Evolutionary conservation across 2,329 filamentous ascomycete genomes (phyloP).

Genomic region (Mariannaea elegans): DNA sequence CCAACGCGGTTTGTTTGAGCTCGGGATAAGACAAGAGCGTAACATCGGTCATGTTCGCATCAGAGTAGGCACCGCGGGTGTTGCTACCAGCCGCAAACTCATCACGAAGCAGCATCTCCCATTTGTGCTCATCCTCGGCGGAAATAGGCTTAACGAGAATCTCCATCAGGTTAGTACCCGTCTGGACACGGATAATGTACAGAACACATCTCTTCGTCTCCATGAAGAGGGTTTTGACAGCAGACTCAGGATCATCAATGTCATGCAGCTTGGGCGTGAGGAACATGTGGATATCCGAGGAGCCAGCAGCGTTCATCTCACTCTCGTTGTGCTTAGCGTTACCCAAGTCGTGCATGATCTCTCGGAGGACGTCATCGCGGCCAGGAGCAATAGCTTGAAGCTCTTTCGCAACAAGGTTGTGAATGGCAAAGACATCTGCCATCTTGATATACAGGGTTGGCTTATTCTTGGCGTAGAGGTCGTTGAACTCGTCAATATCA

Average conservation of each 20-base stretch:
- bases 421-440: slow-evolving; percentile 95
- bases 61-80: slow-evolving; percentile 87
- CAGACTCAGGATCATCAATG: slow-evolving; percentile 90
- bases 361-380: slow-evolving; percentile 87
- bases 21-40: slow-evolving; percentile 90
- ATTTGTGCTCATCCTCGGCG: slow-evolving; percentile 88
- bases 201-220: slow-evolving; percentile 97
- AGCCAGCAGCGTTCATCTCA: slow-evolving; percentile 87
- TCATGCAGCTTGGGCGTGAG: slow-evolving; percentile 90
- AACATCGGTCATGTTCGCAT: slow-evolving; percentile 87
- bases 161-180: slow-evolving; percentile 89
- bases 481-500: slow-evolving; percentile 98
- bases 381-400: slow-evolving; percentile 79
- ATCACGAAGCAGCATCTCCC: slow-evolving; percentile 81
- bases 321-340: slow-evolving; percentile 97
- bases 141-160: slow-evolving; percentile 92
- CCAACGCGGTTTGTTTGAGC: slow-evolving; percentile 89
- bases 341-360: slow-evolving; percentile 92
- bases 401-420: slow-evolving; percentile 85
- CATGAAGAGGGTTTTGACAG: slow-evolving; percentile 93
- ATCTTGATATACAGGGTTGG: slow-evolving; percentile 99
- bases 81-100: slow-evolving; percentile 75
- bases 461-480: slow-evolving; percentile 94
- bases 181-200: slow-evolving; percentile 97
- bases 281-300: slow-evolving; percentile 90